Conservation (phyloP, 306 rosid genomes). For the Pyrus betulifolia region DNA sequence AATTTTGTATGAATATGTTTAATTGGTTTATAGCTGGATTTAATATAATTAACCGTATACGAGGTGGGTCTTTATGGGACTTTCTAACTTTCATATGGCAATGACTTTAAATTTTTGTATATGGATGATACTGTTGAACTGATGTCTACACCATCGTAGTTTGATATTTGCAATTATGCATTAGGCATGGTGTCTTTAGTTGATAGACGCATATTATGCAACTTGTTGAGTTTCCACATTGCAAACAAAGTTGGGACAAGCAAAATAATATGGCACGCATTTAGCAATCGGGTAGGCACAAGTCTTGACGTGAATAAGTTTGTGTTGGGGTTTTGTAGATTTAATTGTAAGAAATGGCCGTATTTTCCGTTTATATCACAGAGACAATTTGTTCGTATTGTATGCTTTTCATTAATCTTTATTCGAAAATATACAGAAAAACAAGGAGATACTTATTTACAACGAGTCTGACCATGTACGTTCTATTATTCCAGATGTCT, state of each 20-base stretch:
- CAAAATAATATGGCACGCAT: not conserved
- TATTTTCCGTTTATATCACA: not conserved
- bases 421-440: no score
- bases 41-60: not conserved
- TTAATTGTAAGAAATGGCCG: not conserved
- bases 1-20: not conserved
- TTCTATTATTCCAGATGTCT: slow-evolving; percentile 66
- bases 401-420: not conserved
- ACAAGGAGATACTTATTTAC: not conserved
- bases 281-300: not conserved
- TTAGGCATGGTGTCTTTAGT: not conserved
- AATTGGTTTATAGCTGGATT: not conserved
- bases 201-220: not conserved
- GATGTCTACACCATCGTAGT: not conserved
- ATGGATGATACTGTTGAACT: not conserved
- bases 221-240: not conserved
- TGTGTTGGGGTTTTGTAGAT: not conserved
- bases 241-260: not conserved
- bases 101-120: not conserved
- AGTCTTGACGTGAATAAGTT: not conserved
- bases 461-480: not conserved
- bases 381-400: not conserved
- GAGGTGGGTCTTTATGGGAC: not conserved
- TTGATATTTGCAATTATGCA: not conserved
- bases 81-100: not conserved